Base-by-base conservation (phyloP, 768 basidiomycete genomes). In the Auricularia sp. region DNA sequence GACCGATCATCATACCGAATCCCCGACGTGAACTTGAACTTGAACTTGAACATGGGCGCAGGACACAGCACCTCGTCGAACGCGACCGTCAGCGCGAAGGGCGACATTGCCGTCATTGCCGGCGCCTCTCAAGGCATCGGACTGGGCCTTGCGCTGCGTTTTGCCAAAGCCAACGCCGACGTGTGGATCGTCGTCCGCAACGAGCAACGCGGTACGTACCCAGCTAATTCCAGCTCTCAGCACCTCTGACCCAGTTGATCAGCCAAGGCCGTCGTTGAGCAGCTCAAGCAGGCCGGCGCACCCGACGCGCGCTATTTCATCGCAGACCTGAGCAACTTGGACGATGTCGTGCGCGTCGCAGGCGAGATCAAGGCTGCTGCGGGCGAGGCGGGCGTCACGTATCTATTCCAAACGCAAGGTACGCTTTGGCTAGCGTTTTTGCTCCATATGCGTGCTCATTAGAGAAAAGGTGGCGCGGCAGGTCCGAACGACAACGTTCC, bases 121-220 rank as follows among this genome's bases (percentile, higher is more conserved):
- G 82, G 81, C 33, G 75, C 75, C 14, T 74, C 75, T 2, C 77
- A 75, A 60, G 83, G 83, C 29, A 81, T 83, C 14, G 83, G 83
- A 1, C 74, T 75, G 39, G 79, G 77, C 42, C 79, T 83, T 51
- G 79, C 81, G 6, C 65, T 76, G 3, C 76, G 80, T 3, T 77
- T 84, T 14, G 79, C 82, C 21, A 64, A 69, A 11, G 82, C 81
- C 62, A 82, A 82, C 3, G 79, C 76, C 67, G 73, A 81, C 59
- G 67, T 84, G 51, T 51, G 47, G 47, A 6, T 51, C 10, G 10
- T 51, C 47, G 47, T 51, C 6, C 47, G 47, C 21, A 51, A 51
- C 21, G 47, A 51, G 47, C 47, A 51, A 18, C 11, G 16, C 6
- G 47, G 47, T 51, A 21, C 47, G 47, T 29, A 51, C 21, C 21